These are phyloP conservation scores for Fusarium coffeatum DNA, from an alignment of 2,329 filamentous ascomycete species.

Conservation along the genomic window DNA sequence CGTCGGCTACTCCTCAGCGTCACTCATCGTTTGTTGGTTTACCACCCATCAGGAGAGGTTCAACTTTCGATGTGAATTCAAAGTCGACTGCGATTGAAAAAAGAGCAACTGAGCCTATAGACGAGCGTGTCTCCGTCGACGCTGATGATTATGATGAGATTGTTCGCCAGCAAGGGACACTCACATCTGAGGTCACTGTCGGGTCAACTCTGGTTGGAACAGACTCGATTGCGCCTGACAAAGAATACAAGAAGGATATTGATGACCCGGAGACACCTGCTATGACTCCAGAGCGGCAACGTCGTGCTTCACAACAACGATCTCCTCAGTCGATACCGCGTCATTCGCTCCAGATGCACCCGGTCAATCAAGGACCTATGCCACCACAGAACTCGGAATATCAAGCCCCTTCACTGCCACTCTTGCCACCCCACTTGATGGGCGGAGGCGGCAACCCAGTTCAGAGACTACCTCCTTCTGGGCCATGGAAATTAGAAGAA, in stretches of 20 bases:
- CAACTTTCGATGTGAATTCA: constrained; percentile 62
- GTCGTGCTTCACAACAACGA: constrained; percentile 17
- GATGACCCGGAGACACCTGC: constrained; percentile 9
- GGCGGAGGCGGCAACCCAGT: constrained; percentile 51
- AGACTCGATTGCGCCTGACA: constrained; percentile 30
- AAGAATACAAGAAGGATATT: constrained; percentile 33
- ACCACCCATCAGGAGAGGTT: constrained; percentile 68
- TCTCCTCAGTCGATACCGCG: constrained; percentile 19
- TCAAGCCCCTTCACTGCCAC: constrained; percentile 35
- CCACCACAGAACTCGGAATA: constrained; percentile 23
- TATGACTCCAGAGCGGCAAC: constrained; percentile 13
- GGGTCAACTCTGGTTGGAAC: constrained; percentile 38
- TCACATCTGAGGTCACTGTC: constrained; percentile 37
- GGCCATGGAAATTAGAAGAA: constrained; percentile 66
- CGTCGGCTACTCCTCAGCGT: constrained; percentile 52
- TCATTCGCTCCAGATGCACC: constrained; percentile 39
- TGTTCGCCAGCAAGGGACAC: constrained; percentile 33
- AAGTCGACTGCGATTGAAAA: constrained; percentile 49
- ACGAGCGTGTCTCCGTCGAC: constrained; percentile 49
- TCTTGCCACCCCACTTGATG: constrained; percentile 41
- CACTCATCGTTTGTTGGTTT: constrained; percentile 66
- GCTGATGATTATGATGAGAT: constrained; percentile 45
- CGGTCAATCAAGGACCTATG: constrained; percentile 21
- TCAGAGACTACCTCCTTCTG: constrained; percentile 57
- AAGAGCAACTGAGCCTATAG: constrained; percentile 51